phyloP scores from a whole-genome alignment of 768 basidiomycete species.

The Hemileccinum impolitum region DNA sequence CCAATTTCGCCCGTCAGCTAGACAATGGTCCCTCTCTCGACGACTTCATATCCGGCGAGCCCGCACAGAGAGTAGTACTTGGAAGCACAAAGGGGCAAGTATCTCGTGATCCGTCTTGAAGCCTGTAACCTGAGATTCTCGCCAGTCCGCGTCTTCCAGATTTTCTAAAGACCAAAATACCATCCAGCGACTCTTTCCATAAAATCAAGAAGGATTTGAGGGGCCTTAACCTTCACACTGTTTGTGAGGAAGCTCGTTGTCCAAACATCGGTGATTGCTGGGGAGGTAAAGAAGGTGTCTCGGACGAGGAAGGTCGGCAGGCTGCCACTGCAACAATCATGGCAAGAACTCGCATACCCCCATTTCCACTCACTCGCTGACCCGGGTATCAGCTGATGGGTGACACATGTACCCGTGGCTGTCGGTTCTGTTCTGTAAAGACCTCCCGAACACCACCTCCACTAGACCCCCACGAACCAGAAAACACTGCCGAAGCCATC shows the following conservation, averaged over 20 bases:
- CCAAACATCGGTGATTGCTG: conserved; percentile 99
- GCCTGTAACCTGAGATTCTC: background rate
- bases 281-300: conserved; percentile 75
- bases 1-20: conserved; percentile 50
- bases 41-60: conserved; percentile 70
- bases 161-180: conserved; percentile 88
- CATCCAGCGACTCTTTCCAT: conserved; percentile 82
- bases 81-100: conserved; percentile 69
- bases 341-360: conserved; percentile 44
- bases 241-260: conserved; percentile 98
- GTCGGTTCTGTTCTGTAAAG: conserved; percentile 96
- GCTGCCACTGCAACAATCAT: conserved; percentile 98
- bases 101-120: background rate
- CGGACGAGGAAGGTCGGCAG: conserved; percentile 68
- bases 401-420: conserved; percentile 97
- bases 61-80: conserved; percentile 59
- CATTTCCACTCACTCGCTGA: conserved; percentile 5
- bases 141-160: conserved; percentile 80
- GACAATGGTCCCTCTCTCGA: conserved; percentile 70
- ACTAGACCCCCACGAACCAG: conserved; percentile 93
- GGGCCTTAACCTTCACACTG: conserved; percentile 88
- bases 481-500: conserved; percentile 97
- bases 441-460: conserved; percentile 87
- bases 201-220: conserved; percentile 95
- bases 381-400: conserved; percentile 78